Evolutionary conservation across 495 filamentous ascomycete genomes (phyloP), one percentile per base, ranked within the genome.

Genomic region (Neohortaea acidophila): DNA sequence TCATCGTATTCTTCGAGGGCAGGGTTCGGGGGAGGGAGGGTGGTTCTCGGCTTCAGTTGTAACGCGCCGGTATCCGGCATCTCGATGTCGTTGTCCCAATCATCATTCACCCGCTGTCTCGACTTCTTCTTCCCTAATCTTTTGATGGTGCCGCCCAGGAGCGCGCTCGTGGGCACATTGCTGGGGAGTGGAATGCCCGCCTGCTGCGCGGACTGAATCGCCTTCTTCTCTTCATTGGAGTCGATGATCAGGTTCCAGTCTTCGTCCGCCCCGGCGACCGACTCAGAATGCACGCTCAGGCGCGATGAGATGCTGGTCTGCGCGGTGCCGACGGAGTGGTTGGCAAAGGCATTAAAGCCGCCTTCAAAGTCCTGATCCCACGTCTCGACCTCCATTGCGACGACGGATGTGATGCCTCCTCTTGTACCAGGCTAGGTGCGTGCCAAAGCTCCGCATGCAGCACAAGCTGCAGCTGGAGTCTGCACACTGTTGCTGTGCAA

Each of bases 111-210:
- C 57, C 79, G 81, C 53, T 75, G 79, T 30, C 75, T 68, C 21
- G 55, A 56, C 47, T 83, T 89, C 51, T 77, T 76, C 48, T 75
- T 80, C 31, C 84, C 84, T 5, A 97, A 65, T 53, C 84, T 67
- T 63, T 93, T 94, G 54, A 97, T 97, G 9, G 84, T 85, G 33
- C 89, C 89, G 29, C 87, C 89, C 48, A 92, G 68, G 28, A 97
- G 67, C 33, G 89, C 89, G n/a, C 87, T 92, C 17, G 79, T 72
- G n/a, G 89, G 84, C 11, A 96, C 77, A 53, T 87, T 84, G 19
- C 69, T 62, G 13, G 89, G 89, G 45, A 97, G 76, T 20, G 89
- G 87, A 36, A 97, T 94, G 34, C 89, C 89, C 18, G 84, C 87
- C 48, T 75, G 76, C 43, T 77, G 77, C 27, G 84, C 89, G 3